These are phyloP conservation scores for Metschnikowia aberdeeniae DNA, from an alignment of 805 yeast genomes.

Conservation along the genomic window DNA sequence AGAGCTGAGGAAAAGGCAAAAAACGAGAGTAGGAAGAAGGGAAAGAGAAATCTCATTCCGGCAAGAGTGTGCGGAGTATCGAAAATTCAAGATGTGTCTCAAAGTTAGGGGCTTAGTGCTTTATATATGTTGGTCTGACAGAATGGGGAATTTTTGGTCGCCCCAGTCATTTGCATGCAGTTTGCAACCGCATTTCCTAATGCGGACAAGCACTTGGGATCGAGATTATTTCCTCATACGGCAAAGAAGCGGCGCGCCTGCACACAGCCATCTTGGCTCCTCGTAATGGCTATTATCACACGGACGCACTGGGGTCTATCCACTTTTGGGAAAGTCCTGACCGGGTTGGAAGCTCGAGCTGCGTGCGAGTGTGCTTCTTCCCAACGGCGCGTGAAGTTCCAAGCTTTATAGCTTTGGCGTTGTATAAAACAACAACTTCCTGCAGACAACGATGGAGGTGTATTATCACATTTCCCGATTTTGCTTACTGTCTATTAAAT, in stretches of 20 bases:
- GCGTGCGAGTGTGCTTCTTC: no score
- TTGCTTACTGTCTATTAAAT: no score
- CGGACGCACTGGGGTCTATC: no score
- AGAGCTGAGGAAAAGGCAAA: slow-evolving; percentile 8
- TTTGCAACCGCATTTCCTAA: slow-evolving; percentile 1
- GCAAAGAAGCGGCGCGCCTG: neutral
- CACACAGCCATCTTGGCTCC: neutral
- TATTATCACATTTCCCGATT: no score
- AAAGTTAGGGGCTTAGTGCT: no score
- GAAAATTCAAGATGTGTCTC: neutral
- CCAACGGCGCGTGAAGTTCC: no score
- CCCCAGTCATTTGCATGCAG: neutral
- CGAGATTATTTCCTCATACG: neutral
- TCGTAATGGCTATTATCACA: no score
- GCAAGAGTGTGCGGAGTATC: neutral
- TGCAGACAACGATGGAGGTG: no score
- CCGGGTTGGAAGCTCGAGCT: no score
- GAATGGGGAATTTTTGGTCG: neutral
- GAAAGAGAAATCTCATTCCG: slow-evolving; percentile 7
- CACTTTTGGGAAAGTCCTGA: no score
- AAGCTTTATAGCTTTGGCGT: no score
- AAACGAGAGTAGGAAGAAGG: slow-evolving; percentile 7
- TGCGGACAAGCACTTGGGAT: neutral
- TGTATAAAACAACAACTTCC: no score
- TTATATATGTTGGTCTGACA: neutral